Evolutionary conservation across 2,329 filamentous ascomycete genomes (phyloP).

Genomic region (Cladobotryum mycophilum): DNA sequence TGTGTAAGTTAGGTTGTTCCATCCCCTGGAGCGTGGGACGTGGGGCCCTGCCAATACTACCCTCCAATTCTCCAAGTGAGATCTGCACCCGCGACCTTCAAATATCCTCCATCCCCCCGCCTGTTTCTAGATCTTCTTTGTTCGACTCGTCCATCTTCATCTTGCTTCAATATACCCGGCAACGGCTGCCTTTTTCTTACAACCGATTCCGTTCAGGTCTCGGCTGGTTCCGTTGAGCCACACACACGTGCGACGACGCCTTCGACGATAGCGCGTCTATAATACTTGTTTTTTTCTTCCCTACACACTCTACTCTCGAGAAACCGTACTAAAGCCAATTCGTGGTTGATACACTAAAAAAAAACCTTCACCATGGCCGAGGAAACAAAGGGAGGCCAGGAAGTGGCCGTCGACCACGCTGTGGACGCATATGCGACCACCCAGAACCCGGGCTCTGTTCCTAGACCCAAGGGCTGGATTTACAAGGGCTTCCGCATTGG

Average conservation of each 20-base stretch:
- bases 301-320: not conserved
- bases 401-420: conserved; percentile 12
- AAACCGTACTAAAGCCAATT: not conserved
- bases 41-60: conserved; percentile 13
- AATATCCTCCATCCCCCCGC: conserved; percentile 12
- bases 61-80: conserved; percentile 10
- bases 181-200: not conserved
- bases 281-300: not conserved
- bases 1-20: conserved; percentile 3
- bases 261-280: conserved; percentile 4
- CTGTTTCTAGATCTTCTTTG: conserved; percentile 3
- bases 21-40: conserved; percentile 11
- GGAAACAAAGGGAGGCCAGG: conserved; percentile 8
- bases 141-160: conserved; percentile 3
- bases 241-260: conserved; percentile 1
- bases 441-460: conserved; percentile 11
- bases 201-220: not conserved
- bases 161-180: conserved; percentile 1
- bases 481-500: conserved; percentile 57
- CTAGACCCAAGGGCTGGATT: conserved; percentile 54
- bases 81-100: conserved; percentile 10
- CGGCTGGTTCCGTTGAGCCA: conserved; percentile 5
- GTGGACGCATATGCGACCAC: conserved; percentile 13
- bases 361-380: not conserved
- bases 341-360: not conserved